Base-by-base conservation (phyloP, 2,329 filamentous ascomycete species). In the Botrytis fragariae region DNA sequence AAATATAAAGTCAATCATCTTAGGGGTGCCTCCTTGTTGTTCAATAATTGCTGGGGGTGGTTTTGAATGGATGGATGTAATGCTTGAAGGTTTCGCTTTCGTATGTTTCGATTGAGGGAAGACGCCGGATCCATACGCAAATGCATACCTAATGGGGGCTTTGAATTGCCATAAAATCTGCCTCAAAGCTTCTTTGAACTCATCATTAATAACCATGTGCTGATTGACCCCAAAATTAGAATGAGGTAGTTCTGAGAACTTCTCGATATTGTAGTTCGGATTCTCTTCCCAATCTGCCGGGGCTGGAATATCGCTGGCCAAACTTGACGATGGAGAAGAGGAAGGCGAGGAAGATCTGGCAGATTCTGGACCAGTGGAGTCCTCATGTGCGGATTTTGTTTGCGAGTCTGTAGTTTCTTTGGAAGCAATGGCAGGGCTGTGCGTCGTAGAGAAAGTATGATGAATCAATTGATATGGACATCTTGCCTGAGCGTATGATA, bases 1-100 rank as follows among this genome's bases (percentile, higher is more conserved):
- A 81, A 99, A 96, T 77, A 99, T 97, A 81, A 99, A 97, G 83
- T 99, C 96, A 76, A 99, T 97, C 91, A 98, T 97, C 84, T 98
- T 98, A 20, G 94, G 94, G 1, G 91, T 90, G 44, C 93, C 93
- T 79, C 93, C 91, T 82, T 98, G 95, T 77, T 94, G 93, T 77
- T 94, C 93, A 77, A 92, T 86, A 12, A 98, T 91, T 1, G 93
- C 93, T 70, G 90, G 86, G 1, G 94, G 93, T 1, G 95, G 91
- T 75, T 94, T 91, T 10, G 95, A 92, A 80, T 98, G 95, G 37
- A 95, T 89, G 32, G 90, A 89, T 25, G 79, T 74, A 83, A 86
- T 76, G 84, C 86, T 89, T 85, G 69, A 90, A 84, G 74, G 84
- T 82, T 74, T 84, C 83, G 77, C 87, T 32, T 61, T 87, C 67